Base-by-base conservation (phyloP, 2,329 filamentous ascomycete genomes). In the Paraphaeosphaeria sporulosa region DNA sequence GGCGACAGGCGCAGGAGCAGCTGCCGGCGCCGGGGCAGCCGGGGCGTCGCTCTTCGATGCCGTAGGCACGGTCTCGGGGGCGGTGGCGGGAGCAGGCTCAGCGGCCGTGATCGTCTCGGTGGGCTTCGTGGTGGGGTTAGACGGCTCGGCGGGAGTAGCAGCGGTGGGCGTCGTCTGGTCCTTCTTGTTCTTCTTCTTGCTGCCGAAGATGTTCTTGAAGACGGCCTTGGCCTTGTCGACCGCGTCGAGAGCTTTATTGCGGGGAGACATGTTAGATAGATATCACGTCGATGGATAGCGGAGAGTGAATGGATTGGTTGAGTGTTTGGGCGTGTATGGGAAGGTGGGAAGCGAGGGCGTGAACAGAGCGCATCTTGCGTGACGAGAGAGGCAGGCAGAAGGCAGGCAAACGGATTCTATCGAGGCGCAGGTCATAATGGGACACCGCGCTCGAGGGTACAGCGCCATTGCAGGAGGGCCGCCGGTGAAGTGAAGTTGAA, bases 201-300 rank as follows among this genome's bases (percentile, higher is more conserved):
- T 74, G 63, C 60, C 52, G 62, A 78, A 78, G 61, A 78, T 60
- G 59, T 71, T 65, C 69, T 76, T 79, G 64, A 78, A 69, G 63
- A 68, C 67, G 68, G 76, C 76, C 73, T 79, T 79, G 67, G 76
- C 61, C 61, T 70, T 71, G 53, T 72, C 65, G 57, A 76, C 55
- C 48, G 76, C 74, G 60, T 79, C 75, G 51, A 67, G 76, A 52
- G 76, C 76, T 79, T 58, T 57, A 21, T 44, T 9, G 42, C 10
- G 27, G 17, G 40, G 10, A 21, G 19, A 52, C 54, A 58, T 52
- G 61, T 71, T 53, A 68, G 68, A 53, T 27, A 52, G 38, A 50
- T 19, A 23, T 46, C 21, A 36, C 30, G n/a, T 49, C 36, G 27
- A 43, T 49, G 12, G 43, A 32, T 9, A 17, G 49, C 27, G 23